Percentiles rank a stretch among this genome's conserved stretches.
These are phyloP conservation scores for Candida ortonii DNA, from an alignment of 805 yeast species.

Conservation along the genomic window DNA sequence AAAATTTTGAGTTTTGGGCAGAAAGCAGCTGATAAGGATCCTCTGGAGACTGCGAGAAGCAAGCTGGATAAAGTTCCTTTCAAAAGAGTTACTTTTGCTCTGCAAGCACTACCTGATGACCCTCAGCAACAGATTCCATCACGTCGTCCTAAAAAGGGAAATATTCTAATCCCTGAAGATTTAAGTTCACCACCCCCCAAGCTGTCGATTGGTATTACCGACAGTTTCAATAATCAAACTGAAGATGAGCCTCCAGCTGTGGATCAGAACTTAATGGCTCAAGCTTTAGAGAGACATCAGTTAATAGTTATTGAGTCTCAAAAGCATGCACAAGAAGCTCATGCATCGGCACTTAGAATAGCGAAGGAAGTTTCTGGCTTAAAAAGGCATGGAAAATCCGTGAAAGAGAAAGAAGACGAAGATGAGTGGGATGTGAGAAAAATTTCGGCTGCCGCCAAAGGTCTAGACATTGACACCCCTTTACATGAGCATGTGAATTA, in stretches of 20 bases:
- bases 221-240: constrained; percentile 35
- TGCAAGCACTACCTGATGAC: constrained; percentile 46
- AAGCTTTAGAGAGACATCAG: constrained; percentile 59
- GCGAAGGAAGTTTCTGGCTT: constrained; percentile 61
- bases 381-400: constrained; percentile 29
- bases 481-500: constrained; percentile 44
- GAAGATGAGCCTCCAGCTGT: constrained; percentile 30
- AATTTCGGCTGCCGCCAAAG: constrained; percentile 11
- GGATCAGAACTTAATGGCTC: constrained; percentile 46
- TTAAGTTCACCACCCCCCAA: constrained; percentile 59
- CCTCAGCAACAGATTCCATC: constrained; percentile 65
- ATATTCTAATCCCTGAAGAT: constrained; percentile 64
- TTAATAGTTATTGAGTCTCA: constrained; percentile 57
- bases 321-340: constrained; percentile 75
- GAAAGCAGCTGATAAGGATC: not conserved
- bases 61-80: constrained; percentile 34
- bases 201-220: constrained; percentile 66
- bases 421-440: constrained; percentile 21
- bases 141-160: constrained; percentile 50
- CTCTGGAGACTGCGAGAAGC: constrained; percentile 7
- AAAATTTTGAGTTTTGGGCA: too few relatives aligned
- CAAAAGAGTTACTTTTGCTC: constrained; percentile 49
- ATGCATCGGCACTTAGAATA: constrained; percentile 63
- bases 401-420: constrained; percentile 28
- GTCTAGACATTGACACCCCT: constrained; percentile 66